Evolutionary conservation across 106 monocot genomes (phyloP), one percentile per base, ranked within the genome.

Genomic region (Acanthochlamys bracteata): DNA sequence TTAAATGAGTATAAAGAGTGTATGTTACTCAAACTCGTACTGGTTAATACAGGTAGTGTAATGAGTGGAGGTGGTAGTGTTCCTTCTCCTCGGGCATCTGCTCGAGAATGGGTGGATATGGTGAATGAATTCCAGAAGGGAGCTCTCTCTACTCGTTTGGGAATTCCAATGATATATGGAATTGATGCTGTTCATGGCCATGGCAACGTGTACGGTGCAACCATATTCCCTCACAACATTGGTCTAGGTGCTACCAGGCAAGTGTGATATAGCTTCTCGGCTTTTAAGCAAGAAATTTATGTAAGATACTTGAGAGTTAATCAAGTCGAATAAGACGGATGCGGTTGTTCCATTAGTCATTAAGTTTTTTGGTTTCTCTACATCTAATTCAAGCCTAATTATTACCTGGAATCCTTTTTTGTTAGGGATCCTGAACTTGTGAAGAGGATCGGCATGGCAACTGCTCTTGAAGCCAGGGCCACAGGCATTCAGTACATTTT

Each of bases 161-260:
- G 86, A 10, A 86, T 86, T 42, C 86, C 86, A 25, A 83, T 86
- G 82, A 74, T 79, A 9, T 91, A 91, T 63, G 91, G 81, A 10
- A 84, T 83, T 40, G 91, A 91, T 61, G 91, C 91, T 14, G 91
- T 86, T 59, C 91, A 91, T 69, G 91, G 91, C 0, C 78, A 91
- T 58, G 83, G 83, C 24, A 86, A 80, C 40, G 81, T 78, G 53
- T 85, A 85, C 41, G 70, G 67, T 41, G 89, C 89, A n/a, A 90
- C 89, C 24, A 76, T 86, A 17, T 86, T 86, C 57, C 85, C 85
- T 53, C 85, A 86, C 54, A 86, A 86, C 63, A 69, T 86, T 43
- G 85, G 77, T 0, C 85, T 86, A 46, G 86, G 86, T 42, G 82
- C 86, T 20, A 68, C 86, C 8, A 82, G 86, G 86, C 59, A 79